Percentiles rank a stretch among this genome's conserved stretches.
Conservation (phyloP, 2,329 filamentous ascomycete genomes). For the Claviceps sp. region DNA sequence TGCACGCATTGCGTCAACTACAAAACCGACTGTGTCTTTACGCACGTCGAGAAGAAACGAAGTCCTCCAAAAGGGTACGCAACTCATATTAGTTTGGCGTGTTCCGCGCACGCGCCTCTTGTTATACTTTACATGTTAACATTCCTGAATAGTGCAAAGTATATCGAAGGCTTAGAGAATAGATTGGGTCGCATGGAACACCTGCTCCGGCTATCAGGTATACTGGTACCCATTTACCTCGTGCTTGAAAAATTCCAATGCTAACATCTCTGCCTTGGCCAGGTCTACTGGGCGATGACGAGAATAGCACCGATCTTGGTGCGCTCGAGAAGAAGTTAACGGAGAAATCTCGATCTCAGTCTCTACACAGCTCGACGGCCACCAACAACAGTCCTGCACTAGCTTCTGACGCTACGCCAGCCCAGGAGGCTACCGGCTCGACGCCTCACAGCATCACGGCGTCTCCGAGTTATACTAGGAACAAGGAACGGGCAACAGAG, state of each 20-base stretch:
- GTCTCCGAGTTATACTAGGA: slow-evolving; percentile 31
- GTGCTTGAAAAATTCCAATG: neutral
- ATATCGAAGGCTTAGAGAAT: slow-evolving; percentile 94
- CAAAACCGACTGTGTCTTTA: slow-evolving; percentile 95
- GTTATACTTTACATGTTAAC: neutral
- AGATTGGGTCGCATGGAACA: slow-evolving; percentile 92
- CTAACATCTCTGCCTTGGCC: slow-evolving; percentile 1
- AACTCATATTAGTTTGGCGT: neutral
- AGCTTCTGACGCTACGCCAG: slow-evolving; percentile 33
- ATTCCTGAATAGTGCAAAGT: slow-evolving; percentile 58
- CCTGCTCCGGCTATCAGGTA: slow-evolving; percentile 67
- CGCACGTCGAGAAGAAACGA: slow-evolving; percentile 96
- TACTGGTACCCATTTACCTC: neutral
- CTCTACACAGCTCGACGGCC: slow-evolving; percentile 35
- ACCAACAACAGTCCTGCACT: slow-evolving; percentile 32
- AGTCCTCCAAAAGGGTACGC: slow-evolving; percentile 88
- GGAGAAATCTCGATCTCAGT: slow-evolving; percentile 32
- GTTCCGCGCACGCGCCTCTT: neutral
- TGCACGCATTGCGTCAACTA: slow-evolving; percentile 96
- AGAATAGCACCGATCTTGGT: slow-evolving; percentile 75
- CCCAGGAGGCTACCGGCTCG: slow-evolving; percentile 27
- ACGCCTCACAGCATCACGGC: slow-evolving; percentile 41
- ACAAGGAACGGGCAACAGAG: slow-evolving; percentile 23
- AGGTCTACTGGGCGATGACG: slow-evolving; percentile 73
- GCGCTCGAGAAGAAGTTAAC: slow-evolving; percentile 67